Evolutionary conservation across 805 yeast genomes (phyloP).

Genomic region (Candida golubevii): DNA sequence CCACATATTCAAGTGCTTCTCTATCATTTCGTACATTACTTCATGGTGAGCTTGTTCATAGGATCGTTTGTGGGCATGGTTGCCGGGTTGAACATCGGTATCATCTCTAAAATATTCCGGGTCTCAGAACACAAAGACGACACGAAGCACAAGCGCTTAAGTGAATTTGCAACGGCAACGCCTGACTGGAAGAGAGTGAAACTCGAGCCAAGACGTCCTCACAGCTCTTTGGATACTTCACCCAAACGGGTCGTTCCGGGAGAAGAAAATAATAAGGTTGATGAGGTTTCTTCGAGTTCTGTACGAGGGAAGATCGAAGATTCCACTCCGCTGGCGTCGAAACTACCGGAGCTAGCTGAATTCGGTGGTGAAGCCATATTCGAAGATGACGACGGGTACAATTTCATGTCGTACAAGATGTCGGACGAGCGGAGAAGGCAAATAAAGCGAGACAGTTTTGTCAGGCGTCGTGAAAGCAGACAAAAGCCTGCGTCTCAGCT

Average conservation of each 20-base stretch:
- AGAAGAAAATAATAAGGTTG: background rate
- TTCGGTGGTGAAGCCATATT: slow-evolving; percentile 7
- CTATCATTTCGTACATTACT: slow-evolving; percentile 12
- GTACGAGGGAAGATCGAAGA: slow-evolving; percentile 1
- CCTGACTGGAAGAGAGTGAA: slow-evolving; percentile 6
- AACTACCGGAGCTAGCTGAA: slow-evolving; percentile 4
- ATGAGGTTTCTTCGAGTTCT: background rate
- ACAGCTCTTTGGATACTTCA: background rate
- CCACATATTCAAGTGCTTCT: slow-evolving; percentile 14
- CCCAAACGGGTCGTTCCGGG: background rate
- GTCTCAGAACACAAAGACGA: slow-evolving; percentile 1
- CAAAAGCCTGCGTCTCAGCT: slow-evolving; percentile 4
- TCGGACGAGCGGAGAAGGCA: slow-evolving; percentile 2
- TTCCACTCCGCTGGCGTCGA: background rate
- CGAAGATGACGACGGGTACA: slow-evolving; percentile 20
- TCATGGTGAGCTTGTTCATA: slow-evolving; percentile 15
- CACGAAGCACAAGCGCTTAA: background rate
- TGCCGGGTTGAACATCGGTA: slow-evolving; percentile 15
- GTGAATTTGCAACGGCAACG: background rate
- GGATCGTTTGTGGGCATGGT: slow-evolving; percentile 15
- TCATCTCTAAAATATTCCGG: slow-evolving; percentile 6
- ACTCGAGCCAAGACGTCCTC: background rate
- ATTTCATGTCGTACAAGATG: slow-evolving; percentile 10
- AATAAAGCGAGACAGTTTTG: background rate
- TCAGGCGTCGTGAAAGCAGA: slow-evolving; percentile 2